Evolutionary conservation across 306 rosid genomes (phyloP).

Genomic region (Cucumis melo): DNA sequence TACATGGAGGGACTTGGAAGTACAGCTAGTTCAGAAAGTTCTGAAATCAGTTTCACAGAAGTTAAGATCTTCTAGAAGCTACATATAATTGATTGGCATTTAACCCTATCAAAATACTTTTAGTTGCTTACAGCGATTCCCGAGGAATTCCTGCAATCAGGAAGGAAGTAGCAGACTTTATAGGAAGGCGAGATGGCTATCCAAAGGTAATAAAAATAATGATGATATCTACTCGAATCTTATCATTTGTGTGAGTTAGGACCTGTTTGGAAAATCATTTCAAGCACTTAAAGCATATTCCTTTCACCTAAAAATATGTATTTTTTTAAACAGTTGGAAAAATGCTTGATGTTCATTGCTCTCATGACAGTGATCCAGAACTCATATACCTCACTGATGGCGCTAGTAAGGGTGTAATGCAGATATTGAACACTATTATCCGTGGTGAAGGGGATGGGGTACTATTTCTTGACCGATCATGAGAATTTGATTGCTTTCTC

Average conservation of each 20-base stretch:
- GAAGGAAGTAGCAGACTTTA: constrained; percentile 93
- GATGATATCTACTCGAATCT: background rate
- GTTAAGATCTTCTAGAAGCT: background rate
- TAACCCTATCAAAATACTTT: background rate
- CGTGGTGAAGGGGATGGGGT: constrained; percentile 88
- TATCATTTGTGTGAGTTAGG: background rate
- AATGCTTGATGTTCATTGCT: constrained; percentile 13
- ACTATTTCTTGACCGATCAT: constrained; percentile 12
- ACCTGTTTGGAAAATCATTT: too few relatives aligned
- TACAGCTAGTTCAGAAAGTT: background rate
- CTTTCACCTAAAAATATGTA: too few relatives aligned
- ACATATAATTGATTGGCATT: background rate
- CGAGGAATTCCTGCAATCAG: constrained; percentile 85
- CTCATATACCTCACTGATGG: constrained; percentile 95
- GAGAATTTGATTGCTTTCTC: background rate
- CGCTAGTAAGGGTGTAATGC: constrained; percentile 99
- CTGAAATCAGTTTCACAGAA: background rate
- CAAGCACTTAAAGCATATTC: background rate
- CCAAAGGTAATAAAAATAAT: constrained; percentile 48
- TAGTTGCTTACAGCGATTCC: constrained; percentile 98
- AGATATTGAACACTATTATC: constrained; percentile 75
- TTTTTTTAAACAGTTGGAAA: background rate
- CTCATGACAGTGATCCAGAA: constrained; percentile 75
- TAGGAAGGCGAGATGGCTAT: constrained; percentile 84
- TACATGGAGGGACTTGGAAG: background rate